These are phyloP conservation scores for Reutealis trisperma DNA, from an alignment of 345 rosid genomes.

Conservation along the genomic window DNA sequence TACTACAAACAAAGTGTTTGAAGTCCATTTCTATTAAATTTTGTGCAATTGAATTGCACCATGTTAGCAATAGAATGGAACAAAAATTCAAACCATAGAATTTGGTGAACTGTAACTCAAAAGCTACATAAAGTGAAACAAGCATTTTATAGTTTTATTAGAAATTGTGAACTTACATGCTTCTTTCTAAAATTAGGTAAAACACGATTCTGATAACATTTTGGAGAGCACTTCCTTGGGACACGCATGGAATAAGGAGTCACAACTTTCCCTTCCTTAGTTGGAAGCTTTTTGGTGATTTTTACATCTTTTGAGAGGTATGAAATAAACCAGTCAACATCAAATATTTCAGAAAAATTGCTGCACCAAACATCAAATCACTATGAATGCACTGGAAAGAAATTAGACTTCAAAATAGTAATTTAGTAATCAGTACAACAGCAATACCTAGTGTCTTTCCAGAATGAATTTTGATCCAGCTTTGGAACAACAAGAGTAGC, in stretches of 20 bases:
- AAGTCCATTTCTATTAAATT: background rate
- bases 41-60: background rate
- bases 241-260: slow-evolving; percentile 65
- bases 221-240: slow-evolving; percentile 81
- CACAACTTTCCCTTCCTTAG: slow-evolving; percentile 47
- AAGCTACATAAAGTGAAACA: background rate
- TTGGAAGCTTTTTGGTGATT: slow-evolving; percentile 71
- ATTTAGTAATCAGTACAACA: slow-evolving; percentile 3
- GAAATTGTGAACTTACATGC: slow-evolving; percentile 41
- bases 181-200: slow-evolving; percentile 55
- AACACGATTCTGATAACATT: slow-evolving; percentile 53
- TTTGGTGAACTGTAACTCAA: background rate
- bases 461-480: slow-evolving; percentile 83
- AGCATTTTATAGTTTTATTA: background rate
- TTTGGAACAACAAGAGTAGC: slow-evolving; percentile 89
- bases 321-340: slow-evolving; percentile 78
- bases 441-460: slow-evolving; percentile 82
- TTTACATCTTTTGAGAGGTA: slow-evolving; percentile 62
- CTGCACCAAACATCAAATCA: slow-evolving; percentile 51
- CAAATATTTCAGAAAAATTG: slow-evolving; percentile 73
- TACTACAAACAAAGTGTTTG: background rate
- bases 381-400: slow-evolving; percentile 12
- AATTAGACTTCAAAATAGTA: slow-evolving; percentile 10
- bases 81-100: background rate
- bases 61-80: background rate